Conservation (phyloP, 371 early-diverging fungal genomes). For the Ordospora colligata region DNA sequence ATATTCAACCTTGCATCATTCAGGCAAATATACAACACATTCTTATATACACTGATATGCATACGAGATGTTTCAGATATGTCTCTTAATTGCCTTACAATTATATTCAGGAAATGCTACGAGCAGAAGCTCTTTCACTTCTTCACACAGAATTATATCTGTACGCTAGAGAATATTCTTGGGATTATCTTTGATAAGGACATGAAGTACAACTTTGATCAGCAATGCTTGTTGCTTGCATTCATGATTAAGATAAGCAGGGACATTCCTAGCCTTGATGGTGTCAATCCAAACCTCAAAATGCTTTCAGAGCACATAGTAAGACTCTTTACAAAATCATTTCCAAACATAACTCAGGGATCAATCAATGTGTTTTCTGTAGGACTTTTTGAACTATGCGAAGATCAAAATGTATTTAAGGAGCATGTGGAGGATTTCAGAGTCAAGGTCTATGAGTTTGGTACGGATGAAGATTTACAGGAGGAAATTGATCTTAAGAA, state of each 20-base stretch:
- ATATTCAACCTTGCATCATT: conserved; percentile 18
- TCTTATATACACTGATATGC: conserved; percentile 30
- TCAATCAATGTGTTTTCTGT: conserved; percentile 35
- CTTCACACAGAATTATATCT: conserved; percentile 34
- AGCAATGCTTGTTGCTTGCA: conserved; percentile 27
- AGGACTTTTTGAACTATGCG: conserved; percentile 46
- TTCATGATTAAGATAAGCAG: conserved; percentile 26
- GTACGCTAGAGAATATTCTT: conserved; percentile 48
- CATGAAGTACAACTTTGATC: conserved; percentile 34
- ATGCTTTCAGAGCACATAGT: conserved; percentile 26
- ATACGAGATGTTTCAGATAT: conserved; percentile 39
- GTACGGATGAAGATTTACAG: conserved; percentile 48
- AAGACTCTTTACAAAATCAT: conserved; percentile 20
- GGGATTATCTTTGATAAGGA: conserved; percentile 56
- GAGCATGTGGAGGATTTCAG: conserved; percentile 53
- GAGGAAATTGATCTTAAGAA: conserved; percentile 42
- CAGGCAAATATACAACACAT: conserved; percentile 19
- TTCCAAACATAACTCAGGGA: conserved; percentile 45
- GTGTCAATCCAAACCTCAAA: conserved; percentile 4
- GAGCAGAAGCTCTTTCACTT: conserved; percentile 34
- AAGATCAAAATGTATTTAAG: conserved; percentile 33
- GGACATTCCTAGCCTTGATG: conserved; percentile 27
- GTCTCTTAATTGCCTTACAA: conserved; percentile 10
- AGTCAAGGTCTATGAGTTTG: conserved; percentile 53
- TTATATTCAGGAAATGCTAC: conserved; percentile 29